Conservation (phyloP, 345 rosid genomes). For the Camelina neglecta region DNA sequence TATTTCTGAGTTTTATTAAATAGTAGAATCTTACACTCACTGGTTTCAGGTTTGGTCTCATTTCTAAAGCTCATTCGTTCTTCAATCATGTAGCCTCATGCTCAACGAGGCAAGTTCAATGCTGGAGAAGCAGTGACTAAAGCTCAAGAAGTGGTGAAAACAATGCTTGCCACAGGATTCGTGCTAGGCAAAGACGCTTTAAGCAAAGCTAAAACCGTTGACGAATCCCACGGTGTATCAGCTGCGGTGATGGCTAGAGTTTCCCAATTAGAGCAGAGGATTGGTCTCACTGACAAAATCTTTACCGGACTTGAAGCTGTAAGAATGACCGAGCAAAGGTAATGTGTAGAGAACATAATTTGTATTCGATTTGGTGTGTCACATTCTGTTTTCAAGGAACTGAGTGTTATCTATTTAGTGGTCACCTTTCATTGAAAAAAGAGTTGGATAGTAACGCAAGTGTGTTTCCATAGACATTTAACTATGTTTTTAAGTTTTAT, state of each 20-base stretch:
- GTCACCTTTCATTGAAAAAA: too few species aligned
- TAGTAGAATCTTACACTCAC: not conserved
- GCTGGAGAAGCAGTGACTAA: slow-evolving; percentile 74
- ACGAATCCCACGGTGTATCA: slow-evolving; percentile 76
- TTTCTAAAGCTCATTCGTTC: not conserved
- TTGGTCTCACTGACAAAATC: slow-evolving; percentile 72
- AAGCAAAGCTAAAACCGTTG: slow-evolving; percentile 67
- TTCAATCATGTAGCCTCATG: slow-evolving; percentile 27
- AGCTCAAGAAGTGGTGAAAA: slow-evolving; percentile 77
- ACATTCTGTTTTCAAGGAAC: too few species aligned
- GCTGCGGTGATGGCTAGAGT: slow-evolving; percentile 75
- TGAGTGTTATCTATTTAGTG: too few species aligned
- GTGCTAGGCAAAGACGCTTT: slow-evolving; percentile 76
- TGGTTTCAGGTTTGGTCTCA: slow-evolving; percentile 2
- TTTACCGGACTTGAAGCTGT: slow-evolving; percentile 73
- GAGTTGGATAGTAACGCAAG: too few species aligned
- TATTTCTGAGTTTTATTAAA: not conserved
- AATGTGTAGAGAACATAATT: not conserved
- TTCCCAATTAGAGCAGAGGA: slow-evolving; percentile 62
- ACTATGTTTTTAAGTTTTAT: too few species aligned
- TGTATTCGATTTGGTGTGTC: too few species aligned
- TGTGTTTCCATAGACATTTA: too few species aligned
- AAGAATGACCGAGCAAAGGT: slow-evolving; percentile 63
- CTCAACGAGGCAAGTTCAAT: slow-evolving; percentile 47
- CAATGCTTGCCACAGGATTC: slow-evolving; percentile 70